A percentile compares a stretch with the other conserved stretches of the same genome.
phyloP scores from a whole-genome alignment of 1,139 yeast genomes.

The Yamadazyma songkhlaensis region DNA sequence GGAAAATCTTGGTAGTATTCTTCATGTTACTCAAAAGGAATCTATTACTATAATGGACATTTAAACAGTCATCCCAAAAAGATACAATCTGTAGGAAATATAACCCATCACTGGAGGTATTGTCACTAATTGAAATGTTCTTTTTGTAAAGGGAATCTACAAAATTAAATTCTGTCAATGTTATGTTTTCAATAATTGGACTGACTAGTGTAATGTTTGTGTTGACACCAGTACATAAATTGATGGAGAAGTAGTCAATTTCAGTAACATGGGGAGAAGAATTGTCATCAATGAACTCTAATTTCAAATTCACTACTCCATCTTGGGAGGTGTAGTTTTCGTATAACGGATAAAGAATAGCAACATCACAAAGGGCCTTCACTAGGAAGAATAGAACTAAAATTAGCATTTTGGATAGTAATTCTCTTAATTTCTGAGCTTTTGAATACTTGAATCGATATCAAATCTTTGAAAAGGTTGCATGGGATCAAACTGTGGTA shows the following conservation, averaged over 20 bases:
- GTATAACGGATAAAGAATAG: constrained; percentile 8
- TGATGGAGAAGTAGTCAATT: constrained; percentile 8
- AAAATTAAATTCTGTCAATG: not conserved
- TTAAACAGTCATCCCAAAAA: constrained; percentile 7
- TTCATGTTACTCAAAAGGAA: constrained; percentile 24
- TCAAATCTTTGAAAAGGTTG: too few relatives aligned
- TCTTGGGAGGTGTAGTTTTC: constrained; percentile 3
- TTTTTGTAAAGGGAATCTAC: too few relatives aligned
- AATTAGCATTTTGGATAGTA: too few relatives aligned
- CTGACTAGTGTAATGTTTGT: constrained; percentile 7
- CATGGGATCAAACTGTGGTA: too few relatives aligned
- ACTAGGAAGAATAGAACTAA: not conserved
- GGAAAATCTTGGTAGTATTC: constrained; percentile 4
- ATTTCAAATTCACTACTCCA: constrained; percentile 3
- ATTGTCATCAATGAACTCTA: constrained; percentile 11
- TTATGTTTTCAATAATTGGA: not conserved
- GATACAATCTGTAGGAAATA: constrained; percentile 13
- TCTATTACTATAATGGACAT: constrained; percentile 28
- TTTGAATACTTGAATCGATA: not conserved
- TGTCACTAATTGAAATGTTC: constrained; percentile 1
- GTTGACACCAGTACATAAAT: constrained; percentile 14
- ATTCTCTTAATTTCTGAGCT: not conserved
- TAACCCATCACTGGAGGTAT: constrained; percentile 11
- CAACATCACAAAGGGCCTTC: constrained; percentile 4
- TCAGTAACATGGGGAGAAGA: constrained; percentile 7